These are phyloP conservation scores for Neckera pumila DNA, from an alignment of 225 moss, liverwort and hornwort genomes.

Conservation along the genomic window DNA sequence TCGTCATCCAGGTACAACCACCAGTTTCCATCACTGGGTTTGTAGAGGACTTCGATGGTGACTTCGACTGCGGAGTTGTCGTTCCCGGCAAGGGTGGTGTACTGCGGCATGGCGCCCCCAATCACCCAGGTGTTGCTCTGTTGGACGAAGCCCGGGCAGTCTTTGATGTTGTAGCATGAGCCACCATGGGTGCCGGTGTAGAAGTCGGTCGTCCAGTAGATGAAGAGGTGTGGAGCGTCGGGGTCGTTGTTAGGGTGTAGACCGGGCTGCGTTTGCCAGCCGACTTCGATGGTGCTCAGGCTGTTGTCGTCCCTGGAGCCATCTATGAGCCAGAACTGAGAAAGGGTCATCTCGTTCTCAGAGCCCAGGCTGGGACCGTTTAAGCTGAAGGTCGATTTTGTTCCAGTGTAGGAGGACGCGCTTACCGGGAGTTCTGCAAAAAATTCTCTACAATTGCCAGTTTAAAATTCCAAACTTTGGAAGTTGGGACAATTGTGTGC, in stretches of 20 bases:
- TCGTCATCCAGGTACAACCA: not conserved
- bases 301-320: not conserved
- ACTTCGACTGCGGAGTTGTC: not conserved
- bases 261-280: constrained; percentile 2
- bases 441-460: not conserved
- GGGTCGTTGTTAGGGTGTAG: not conserved
- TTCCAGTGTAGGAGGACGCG: not conserved
- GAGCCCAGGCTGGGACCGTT: not conserved
- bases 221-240: constrained; percentile 8
- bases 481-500: no score
- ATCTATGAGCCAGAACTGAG: constrained; percentile 13
- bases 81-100: not conserved
- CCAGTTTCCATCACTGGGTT: not conserved
- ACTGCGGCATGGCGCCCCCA: not conserved
- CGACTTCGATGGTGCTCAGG: constrained; percentile 17
- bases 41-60: not conserved
- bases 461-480: not conserved
- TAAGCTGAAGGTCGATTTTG: not conserved
- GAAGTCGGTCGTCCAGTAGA: constrained; percentile 10
- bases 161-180: not conserved
- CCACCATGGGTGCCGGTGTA: not conserved
- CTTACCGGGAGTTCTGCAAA: not conserved
- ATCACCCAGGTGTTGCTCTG: not conserved
- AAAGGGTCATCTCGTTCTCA: not conserved
- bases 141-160: not conserved